A percentile compares a stretch with the other conserved stretches of the same genome.
Conservation (phyloP, 192 early-diverging fungal species). For the Umbelopsis sp. region DNA sequence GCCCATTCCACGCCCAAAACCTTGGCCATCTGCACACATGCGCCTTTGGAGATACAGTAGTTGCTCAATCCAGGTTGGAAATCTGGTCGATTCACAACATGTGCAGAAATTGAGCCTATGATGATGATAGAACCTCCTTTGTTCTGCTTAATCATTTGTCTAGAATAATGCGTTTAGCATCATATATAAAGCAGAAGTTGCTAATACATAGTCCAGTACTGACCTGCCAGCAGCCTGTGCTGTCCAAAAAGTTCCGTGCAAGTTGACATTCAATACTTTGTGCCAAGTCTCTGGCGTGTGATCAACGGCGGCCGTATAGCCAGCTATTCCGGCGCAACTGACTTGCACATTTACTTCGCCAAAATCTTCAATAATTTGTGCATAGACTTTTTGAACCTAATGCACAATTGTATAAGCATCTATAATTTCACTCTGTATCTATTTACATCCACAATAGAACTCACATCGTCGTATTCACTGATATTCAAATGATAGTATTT, state of each 20-base stretch:
- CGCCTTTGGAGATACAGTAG: conserved; percentile 42
- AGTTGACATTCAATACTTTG: conserved; percentile 26
- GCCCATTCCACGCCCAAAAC: conserved; percentile 41
- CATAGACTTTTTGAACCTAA: conserved; percentile 13
- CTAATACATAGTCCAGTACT: too few relatives aligned
- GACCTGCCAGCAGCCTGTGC: conserved; percentile 32
- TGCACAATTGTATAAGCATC: background rate
- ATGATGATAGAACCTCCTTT: conserved; percentile 33
- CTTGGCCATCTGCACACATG: conserved; percentile 40
- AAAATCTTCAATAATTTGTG: conserved; percentile 10
- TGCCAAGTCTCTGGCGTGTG: conserved; percentile 23
- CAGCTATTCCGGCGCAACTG: conserved; percentile 26
- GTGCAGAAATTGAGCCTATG: conserved; percentile 37
- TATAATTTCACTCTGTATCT: background rate
- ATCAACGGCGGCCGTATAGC: conserved; percentile 15
- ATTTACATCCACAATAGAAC: background rate
- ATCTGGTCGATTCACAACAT: conserved; percentile 30
- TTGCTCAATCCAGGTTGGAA: conserved; percentile 31
- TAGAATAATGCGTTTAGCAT: background rate
- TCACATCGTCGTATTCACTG: conserved; percentile 11
- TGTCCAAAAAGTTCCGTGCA: conserved; percentile 28
- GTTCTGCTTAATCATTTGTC: conserved; percentile 20
- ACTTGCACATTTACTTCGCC: conserved; percentile 20
- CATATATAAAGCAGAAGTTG: too few relatives aligned
- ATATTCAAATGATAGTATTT: conserved; percentile 24